A percentile compares a stretch with the other conserved stretches of the same genome.
These are phyloP conservation scores for Daedaleopsis sinensis DNA, from an alignment of 768 basidiomycete species.

Conservation along the genomic window DNA sequence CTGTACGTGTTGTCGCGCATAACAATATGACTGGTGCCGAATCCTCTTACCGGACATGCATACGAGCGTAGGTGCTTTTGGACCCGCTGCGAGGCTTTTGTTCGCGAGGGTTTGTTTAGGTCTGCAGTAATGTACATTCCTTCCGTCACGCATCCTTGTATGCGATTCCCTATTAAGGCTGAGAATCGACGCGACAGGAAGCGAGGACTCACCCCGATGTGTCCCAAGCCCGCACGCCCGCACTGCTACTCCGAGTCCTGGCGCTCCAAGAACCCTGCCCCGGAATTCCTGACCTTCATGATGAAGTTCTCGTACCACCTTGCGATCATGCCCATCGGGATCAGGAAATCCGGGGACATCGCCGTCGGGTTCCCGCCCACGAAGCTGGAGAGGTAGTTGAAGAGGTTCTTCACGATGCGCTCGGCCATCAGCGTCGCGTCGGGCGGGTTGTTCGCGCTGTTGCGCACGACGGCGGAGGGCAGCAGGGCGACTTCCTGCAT, in stretches of 20 bases:
- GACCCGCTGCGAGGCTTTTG: too few species aligned
- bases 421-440: slow-evolving; percentile 66
- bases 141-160: too few species aligned
- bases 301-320: slow-evolving; percentile 27
- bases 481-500: slow-evolving; percentile 56
- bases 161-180: too few species aligned
- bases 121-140: too few species aligned
- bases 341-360: slow-evolving; percentile 16
- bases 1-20: too few species aligned
- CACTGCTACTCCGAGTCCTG: slow-evolving; percentile 14
- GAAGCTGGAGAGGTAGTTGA: slow-evolving; percentile 28
- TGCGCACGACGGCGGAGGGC: slow-evolving; percentile 35
- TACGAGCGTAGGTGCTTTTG: too few species aligned
- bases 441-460: slow-evolving; percentile 14
- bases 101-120: too few species aligned
- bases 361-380: slow-evolving; percentile 15
- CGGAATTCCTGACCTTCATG: slow-evolving; percentile 22
- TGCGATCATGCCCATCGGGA: slow-evolving; percentile 24
- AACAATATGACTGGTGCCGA: too few species aligned
- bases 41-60: too few species aligned
- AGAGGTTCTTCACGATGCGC: slow-evolving; percentile 54
- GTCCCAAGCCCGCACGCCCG: too few species aligned
- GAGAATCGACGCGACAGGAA: too few species aligned
- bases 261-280: slow-evolving; percentile 21
- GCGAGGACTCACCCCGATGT: too few species aligned